Conservation (phyloP, 306 rosid genomes). For the Cucurbita moschata region DNA sequence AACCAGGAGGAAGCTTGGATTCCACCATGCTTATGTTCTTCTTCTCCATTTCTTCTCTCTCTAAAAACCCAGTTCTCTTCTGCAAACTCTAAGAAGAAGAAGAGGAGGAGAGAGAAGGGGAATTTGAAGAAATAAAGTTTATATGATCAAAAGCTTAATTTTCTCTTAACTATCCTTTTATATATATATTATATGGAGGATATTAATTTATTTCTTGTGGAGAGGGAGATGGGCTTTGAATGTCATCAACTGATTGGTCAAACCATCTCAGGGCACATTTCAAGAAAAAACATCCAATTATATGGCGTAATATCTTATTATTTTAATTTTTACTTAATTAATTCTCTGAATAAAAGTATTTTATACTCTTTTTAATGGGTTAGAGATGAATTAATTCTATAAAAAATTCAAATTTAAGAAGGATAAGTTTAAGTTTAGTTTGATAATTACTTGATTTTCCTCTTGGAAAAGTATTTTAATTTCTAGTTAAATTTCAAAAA, state of each 20-base stretch:
- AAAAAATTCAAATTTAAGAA: no score
- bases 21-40: constrained; percentile 63
- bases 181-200: not conserved
- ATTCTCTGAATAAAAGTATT: not conserved
- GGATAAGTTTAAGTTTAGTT: no score
- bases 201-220: not conserved
- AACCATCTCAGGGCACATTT: not conserved
- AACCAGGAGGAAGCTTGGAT: constrained; percentile 77
- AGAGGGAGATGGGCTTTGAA: not conserved
- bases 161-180: not conserved
- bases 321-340: not conserved
- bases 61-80: not conserved
- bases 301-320: not conserved
- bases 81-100: not conserved
- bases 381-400: no score
- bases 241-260: not conserved
- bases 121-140: not conserved
- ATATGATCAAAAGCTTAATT: not conserved
- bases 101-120: not conserved
- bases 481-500: no score
- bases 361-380: no score
- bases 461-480: no score
- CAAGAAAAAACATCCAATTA: no score
- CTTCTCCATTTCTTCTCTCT: constrained; percentile 31
- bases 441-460: no score